Evolutionary conservation across 2,329 filamentous ascomycete genomes (phyloP), one percentile per base, ranked within the genome.

Genomic region (Colletotrichum sp.): DNA sequence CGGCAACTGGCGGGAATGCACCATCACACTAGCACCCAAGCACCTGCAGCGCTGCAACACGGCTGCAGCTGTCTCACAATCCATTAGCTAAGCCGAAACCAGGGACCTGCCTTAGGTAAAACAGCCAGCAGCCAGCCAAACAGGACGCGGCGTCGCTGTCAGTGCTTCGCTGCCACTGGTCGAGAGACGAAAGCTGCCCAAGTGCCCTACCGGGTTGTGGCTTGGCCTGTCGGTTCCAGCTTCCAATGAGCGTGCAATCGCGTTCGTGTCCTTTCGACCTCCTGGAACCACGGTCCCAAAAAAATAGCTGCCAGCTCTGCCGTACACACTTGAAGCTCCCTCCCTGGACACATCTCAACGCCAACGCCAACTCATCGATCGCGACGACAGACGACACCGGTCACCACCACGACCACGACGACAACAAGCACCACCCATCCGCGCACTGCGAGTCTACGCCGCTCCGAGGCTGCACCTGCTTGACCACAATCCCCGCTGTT

Each of bases 221-320:
- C 71, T 55, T 66, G 71, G 62, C 71, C 68, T 28, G 49, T 59
- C 64, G 49, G 44, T 60, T 55, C 71, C 67, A 76, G 75, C 75
- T 76, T 75, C 78, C 79, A 80, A 80, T 80, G 71, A 79, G 78
- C 71, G 72, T 75, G 32, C 75, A 75, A 77, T 78, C 79, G 79
- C 79, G 79, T 80, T 80, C 79, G 79, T 80, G 79, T 80, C 79
- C 79, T 80, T 79, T 78, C 76, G 68, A 65, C 74, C 64, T 65
- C 44, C 64, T 69, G 26, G 74, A 74, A 76, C 36, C 71, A 55
- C 44, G 15, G n/a, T 15, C 30, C 28, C 57, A 24, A 60, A 32
- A 34, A 36, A 49, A 36, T 24, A 76, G 71, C 71, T 66, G 60
- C 44, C 44, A 52, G 44, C 44, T 52, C 44, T 52, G 44, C 66